Evolutionary conservation across 495 filamentous ascomycete genomes (phyloP).

Genomic region (Xylaria sp.): DNA sequence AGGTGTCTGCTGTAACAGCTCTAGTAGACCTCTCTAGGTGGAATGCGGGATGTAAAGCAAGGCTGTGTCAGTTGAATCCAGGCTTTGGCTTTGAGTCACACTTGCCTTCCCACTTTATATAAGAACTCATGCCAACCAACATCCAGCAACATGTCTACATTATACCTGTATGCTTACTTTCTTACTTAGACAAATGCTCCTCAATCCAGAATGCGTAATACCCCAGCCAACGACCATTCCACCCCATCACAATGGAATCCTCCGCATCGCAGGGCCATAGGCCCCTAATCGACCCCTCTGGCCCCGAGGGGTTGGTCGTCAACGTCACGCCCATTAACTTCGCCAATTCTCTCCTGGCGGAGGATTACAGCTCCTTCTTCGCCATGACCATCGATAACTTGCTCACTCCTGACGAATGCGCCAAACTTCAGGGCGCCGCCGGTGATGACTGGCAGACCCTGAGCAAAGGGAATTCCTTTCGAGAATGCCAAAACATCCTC

Average conservation of each 20-base stretch:
- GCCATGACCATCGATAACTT: conserved; percentile 72
- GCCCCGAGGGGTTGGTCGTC: conserved; percentile 23
- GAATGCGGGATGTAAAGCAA: too few species aligned
- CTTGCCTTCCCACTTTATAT: background rate
- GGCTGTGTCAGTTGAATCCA: too few species aligned
- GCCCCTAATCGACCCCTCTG: conserved; percentile 27
- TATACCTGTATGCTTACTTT: background rate
- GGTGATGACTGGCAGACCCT: conserved; percentile 37
- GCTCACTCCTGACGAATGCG: conserved; percentile 66
- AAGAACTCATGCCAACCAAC: background rate
- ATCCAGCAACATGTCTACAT: background rate
- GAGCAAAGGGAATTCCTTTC: conserved; percentile 40
- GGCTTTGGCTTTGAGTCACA: conserved; percentile 14
- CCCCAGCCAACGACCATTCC: background rate
- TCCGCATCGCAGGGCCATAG: conserved; percentile 18
- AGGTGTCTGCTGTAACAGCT: too few species aligned
- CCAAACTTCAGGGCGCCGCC: conserved; percentile 59
- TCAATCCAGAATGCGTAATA: background rate
- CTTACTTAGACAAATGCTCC: background rate
- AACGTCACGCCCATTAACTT: conserved; percentile 57
- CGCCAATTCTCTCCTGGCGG: conserved; percentile 53
- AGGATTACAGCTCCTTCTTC: conserved; percentile 59
- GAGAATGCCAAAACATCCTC: conserved; percentile 68
- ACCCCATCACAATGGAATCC: conserved; percentile 28
- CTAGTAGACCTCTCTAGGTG: too few species aligned